Percentiles rank a stretch among this genome's conserved stretches.
Evolutionary conservation across 805 yeast genomes (phyloP).

Genomic region (Ogataea pignaliae): DNA sequence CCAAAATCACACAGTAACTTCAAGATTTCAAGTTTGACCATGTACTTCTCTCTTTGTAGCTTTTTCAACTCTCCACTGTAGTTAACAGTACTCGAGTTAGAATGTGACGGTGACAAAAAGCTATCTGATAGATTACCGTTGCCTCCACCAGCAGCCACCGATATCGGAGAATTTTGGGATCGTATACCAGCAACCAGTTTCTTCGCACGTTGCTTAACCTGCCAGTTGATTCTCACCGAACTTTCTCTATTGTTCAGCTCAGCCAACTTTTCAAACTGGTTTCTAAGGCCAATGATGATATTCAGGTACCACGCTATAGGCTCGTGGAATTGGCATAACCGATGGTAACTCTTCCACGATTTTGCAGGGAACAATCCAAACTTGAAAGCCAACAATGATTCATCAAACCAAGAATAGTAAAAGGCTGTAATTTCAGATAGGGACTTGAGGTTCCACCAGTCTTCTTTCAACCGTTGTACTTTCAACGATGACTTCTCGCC

Average conservation of each 20-base stretch:
- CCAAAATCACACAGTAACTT: constrained; percentile 42
- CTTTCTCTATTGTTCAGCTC: constrained; percentile 44
- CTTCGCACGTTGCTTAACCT: constrained; percentile 54
- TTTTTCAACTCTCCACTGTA: constrained; percentile 24
- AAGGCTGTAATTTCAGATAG: constrained; percentile 50
- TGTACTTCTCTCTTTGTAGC: constrained; percentile 32
- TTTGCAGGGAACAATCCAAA: constrained; percentile 40
- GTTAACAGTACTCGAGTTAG: constrained; percentile 5
- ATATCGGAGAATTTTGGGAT: constrained; percentile 15
- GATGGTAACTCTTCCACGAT: constrained; percentile 25
- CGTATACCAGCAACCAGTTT: constrained; percentile 18
- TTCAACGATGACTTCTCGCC: constrained; percentile 13
- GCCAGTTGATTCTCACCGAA: constrained; percentile 52
- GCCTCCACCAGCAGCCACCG: constrained; percentile 11
- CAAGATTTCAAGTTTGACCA: constrained; percentile 36
- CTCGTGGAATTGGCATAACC: constrained; percentile 51
- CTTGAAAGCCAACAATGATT: constrained; percentile 52
- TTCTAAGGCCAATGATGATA: constrained; percentile 52
- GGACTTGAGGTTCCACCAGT: constrained; percentile 40
- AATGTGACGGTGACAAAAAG: no score
- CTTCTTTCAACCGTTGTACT: constrained; percentile 19
- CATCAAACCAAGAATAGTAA: constrained; percentile 66
- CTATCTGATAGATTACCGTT: background rate
- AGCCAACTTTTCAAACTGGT: constrained; percentile 41
- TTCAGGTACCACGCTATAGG: constrained; percentile 66